Evolutionary conservation across 2,329 filamentous ascomycete genomes (phyloP).

Genomic region (Exophiala xenobiotica): DNA sequence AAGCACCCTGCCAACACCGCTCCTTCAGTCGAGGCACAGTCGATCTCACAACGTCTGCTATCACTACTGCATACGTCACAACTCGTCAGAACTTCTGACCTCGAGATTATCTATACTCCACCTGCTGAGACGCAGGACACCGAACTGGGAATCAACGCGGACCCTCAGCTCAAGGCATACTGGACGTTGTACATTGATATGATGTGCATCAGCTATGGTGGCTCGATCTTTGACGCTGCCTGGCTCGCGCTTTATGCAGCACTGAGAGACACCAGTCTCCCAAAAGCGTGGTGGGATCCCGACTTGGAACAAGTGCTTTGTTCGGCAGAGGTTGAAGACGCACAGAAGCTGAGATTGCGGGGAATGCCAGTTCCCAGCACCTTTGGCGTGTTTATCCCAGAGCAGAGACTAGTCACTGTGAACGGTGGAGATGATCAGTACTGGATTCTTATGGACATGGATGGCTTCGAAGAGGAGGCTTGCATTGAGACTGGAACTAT

Average conservation of each 20-base stretch:
- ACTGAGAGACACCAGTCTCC: slow-evolving; percentile 72
- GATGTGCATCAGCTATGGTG: slow-evolving; percentile 86
- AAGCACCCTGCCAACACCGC: slow-evolving; percentile 72
- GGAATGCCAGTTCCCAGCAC: slow-evolving; percentile 72
- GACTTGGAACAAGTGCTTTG: slow-evolving; percentile 80
- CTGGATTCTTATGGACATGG: slow-evolving; percentile 85
- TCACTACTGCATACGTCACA: slow-evolving; percentile 70
- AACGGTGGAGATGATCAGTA: slow-evolving; percentile 46
- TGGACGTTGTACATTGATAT: slow-evolving; percentile 95
- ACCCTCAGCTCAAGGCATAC: slow-evolving; percentile 70
- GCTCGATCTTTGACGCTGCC: slow-evolving; percentile 74
- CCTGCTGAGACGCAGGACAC: slow-evolving; percentile 31
- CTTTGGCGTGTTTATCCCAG: slow-evolving; percentile 72
- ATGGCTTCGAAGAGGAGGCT: slow-evolving; percentile 82
- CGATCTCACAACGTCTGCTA: slow-evolving; percentile 75
- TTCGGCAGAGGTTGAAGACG: slow-evolving; percentile 57
- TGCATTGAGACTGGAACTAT: slow-evolving; percentile 82
- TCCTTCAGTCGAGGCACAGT: slow-evolving; percentile 77
- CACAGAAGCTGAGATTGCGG: slow-evolving; percentile 60
- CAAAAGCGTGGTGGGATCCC: slow-evolving; percentile 76
- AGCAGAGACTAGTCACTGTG: slow-evolving; percentile 48
- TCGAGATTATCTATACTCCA: slow-evolving; percentile 70
- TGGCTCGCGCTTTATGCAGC: slow-evolving; percentile 85
- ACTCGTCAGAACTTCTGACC: slow-evolving; percentile 64
- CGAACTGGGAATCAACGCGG: slow-evolving; percentile 45